Conservation (phyloP, 2,329 filamentous ascomycete species). For the Paraphaeosphaeria sporulosa region DNA sequence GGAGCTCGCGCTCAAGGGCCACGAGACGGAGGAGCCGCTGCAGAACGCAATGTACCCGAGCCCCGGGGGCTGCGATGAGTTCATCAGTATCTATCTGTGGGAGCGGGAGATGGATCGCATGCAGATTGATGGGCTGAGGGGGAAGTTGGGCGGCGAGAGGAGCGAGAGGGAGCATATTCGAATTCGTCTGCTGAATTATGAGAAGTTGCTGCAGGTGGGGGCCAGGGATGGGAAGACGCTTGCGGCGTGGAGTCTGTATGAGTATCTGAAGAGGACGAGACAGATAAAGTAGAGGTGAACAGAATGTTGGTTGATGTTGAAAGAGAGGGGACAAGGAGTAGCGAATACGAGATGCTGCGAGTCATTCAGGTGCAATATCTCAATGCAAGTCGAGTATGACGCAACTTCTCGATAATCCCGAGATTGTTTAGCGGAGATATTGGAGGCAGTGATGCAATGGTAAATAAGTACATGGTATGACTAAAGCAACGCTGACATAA, state of each 20-base stretch:
- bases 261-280: conserved; percentile 61
- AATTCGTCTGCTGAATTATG: conserved; percentile 56
- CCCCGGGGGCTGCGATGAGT: conserved; percentile 63
- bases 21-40: conserved; percentile 12
- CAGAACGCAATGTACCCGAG: conserved; percentile 55
- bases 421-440: neutral
- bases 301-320: neutral
- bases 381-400: neutral
- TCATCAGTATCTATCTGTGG: conserved; percentile 62
- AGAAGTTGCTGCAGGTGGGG: conserved; percentile 60
- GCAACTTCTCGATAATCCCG: too few species aligned
- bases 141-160: conserved; percentile 47
- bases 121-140: conserved; percentile 52
- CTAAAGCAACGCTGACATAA: too few species aligned
- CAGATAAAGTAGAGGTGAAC: conserved; percentile 37
- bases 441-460: neutral
- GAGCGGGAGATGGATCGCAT: conserved; percentile 59
- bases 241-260: conserved; percentile 64
- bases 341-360: neutral
- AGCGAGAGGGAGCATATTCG: conserved; percentile 64
- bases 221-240: conserved; percentile 63
- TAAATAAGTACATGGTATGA: too few species aligned
- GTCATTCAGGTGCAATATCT: neutral
- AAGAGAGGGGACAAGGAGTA: neutral
- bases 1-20: conserved; percentile 51